phyloP scores from a whole-genome alignment of 2,329 filamentous ascomycete species.

The Kalmusia sp. region DNA sequence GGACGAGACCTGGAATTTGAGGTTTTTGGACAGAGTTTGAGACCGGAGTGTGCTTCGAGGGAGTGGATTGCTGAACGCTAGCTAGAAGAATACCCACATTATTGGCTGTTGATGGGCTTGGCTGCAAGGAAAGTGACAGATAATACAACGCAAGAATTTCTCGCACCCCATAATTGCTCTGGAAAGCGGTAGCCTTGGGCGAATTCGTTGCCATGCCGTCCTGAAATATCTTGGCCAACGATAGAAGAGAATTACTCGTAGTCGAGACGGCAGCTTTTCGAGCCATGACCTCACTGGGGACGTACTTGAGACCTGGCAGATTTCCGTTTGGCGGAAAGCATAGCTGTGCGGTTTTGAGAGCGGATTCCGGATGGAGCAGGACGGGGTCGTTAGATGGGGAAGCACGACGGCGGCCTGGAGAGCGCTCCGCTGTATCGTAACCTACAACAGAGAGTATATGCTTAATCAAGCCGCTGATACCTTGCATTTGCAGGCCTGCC shows the following conservation, averaged over 20 bases:
- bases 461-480: constrained; percentile 79
- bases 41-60: constrained; percentile 51
- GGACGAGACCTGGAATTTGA: constrained; percentile 76
- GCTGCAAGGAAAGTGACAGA: constrained; percentile 89
- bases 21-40: constrained; percentile 44
- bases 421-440: constrained; percentile 46
- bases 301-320: constrained; percentile 78
- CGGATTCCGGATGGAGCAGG: constrained; percentile 81
- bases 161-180: constrained; percentile 76
- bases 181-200: constrained; percentile 59
- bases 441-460: constrained; percentile 75
- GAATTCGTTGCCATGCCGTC: constrained; percentile 86
- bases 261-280: constrained; percentile 85
- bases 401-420: constrained; percentile 35
- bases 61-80: constrained; percentile 78
- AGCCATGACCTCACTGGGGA: constrained; percentile 70
- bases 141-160: constrained; percentile 97
- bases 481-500: constrained; percentile 71
- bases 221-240: constrained; percentile 96
- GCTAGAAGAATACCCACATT: constrained; percentile 98
- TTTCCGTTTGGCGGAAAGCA: constrained; percentile 80
- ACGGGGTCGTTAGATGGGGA: constrained; percentile 65
- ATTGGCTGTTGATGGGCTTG: constrained; percentile 96
- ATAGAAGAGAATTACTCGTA: constrained; percentile 93
- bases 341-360: constrained; percentile 79